These are phyloP conservation scores for Mycena kentingensis DNA, from an alignment of 768 basidiomycete genomes.

Conservation along the genomic window DNA sequence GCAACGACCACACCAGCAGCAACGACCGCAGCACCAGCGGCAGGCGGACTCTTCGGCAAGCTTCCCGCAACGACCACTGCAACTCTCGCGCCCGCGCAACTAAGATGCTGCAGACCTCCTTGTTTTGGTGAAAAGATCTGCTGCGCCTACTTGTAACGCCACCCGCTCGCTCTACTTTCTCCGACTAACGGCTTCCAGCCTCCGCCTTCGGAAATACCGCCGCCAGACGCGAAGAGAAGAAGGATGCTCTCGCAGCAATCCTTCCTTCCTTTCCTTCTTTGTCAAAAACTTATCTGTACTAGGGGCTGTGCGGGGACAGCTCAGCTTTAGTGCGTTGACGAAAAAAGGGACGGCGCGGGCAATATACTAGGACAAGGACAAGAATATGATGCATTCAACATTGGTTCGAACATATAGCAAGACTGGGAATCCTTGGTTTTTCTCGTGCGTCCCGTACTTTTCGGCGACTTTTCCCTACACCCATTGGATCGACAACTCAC, in stretches of 20 bases:
- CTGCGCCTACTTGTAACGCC: constrained; percentile 21
- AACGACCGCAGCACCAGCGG: constrained; percentile 4
- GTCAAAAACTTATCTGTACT: not conserved
- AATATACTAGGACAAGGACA: too few relatives aligned
- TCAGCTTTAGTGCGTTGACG: not conserved
- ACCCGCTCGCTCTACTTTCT: not conserved
- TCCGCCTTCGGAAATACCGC: constrained; percentile 45
- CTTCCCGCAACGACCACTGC: not conserved
- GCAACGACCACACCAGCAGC: not conserved
- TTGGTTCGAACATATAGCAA: too few relatives aligned
- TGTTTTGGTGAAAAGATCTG: constrained; percentile 34
- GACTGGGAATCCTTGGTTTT: too few relatives aligned
- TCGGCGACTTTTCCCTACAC: too few relatives aligned
- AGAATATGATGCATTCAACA: too few relatives aligned
- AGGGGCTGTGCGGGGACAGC: constrained; percentile 5
- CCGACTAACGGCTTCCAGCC: constrained; percentile 12
- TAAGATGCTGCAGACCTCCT: not conserved
- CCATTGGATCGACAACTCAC: too few relatives aligned
- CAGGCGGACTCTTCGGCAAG: constrained; percentile 20
- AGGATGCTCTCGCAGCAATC: constrained; percentile 32
- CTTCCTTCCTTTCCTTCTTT: not conserved
- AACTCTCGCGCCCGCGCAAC: too few relatives aligned
- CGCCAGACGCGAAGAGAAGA: constrained; percentile 45
- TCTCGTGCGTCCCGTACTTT: too few relatives aligned
- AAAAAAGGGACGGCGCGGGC: not conserved